phyloP scores from a whole-genome alignment of 768 basidiomycete species.

The Chalciporus chontae region DNA sequence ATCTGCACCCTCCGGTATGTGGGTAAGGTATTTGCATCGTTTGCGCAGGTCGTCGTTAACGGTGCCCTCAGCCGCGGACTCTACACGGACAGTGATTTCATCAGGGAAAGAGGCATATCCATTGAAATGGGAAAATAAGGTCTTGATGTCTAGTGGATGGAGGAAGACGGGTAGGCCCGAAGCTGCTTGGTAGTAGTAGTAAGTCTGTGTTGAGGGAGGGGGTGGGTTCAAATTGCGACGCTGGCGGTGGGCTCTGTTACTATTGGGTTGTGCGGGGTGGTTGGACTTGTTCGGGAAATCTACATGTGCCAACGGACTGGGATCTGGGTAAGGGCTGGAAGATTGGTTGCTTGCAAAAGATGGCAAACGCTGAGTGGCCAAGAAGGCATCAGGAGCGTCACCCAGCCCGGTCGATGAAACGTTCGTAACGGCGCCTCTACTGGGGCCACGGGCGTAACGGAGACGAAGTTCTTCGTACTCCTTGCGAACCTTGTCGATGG shows the following conservation, averaged over 20 bases:
- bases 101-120: slow-evolving; percentile 83
- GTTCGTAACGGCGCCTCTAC: slow-evolving; percentile 23
- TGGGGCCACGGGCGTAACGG: slow-evolving; percentile 22
- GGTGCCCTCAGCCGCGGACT: slow-evolving; percentile 68
- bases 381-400: slow-evolving; percentile 59
- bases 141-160: slow-evolving; percentile 93
- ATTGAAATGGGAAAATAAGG: slow-evolving; percentile 80
- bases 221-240: slow-evolving; percentile 83
- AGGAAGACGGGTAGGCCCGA: slow-evolving; percentile 90
- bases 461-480: slow-evolving; percentile 54
- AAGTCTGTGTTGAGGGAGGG: slow-evolving; percentile 83
- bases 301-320: neutral
- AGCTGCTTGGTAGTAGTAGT: slow-evolving; percentile 94
- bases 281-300: slow-evolving; percentile 4
- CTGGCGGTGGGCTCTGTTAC: slow-evolving; percentile 49
- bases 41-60: slow-evolving; percentile 93
- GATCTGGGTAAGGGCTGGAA: neutral
- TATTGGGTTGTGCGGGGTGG: slow-evolving; percentile 7
- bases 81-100: slow-evolving; percentile 74
- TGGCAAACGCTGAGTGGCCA: slow-evolving; percentile 40
- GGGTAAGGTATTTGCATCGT: slow-evolving; percentile 92
- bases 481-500: slow-evolving; percentile 60
- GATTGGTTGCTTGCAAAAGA: slow-evolving; percentile 10
- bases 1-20: slow-evolving; percentile 88
- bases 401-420: slow-evolving; percentile 10